phyloP scores from a whole-genome alignment of 2,329 filamentous ascomycete species.

The Gnomoniopsis smithogilvyi region DNA sequence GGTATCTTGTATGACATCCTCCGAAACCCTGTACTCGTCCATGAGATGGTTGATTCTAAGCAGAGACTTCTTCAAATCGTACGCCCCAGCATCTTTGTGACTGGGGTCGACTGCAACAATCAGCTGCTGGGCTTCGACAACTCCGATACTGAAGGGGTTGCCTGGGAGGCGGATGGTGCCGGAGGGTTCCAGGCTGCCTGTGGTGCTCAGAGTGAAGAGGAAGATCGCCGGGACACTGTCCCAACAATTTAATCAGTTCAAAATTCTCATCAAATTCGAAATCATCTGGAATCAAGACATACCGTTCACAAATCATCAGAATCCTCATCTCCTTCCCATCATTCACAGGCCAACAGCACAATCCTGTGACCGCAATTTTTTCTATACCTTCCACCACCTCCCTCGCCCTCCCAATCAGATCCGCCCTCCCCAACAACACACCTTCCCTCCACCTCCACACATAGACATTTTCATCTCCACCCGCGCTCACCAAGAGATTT shows the following conservation, averaged over 20 bases:
- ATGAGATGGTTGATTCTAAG: not conserved
- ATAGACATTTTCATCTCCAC: conserved; percentile 75
- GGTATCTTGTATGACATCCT: conserved; percentile 19
- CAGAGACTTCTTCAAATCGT: conserved; percentile 8
- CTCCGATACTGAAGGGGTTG: conserved; percentile 58
- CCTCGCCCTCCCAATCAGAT: conserved; percentile 44
- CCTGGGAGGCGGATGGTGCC: conserved; percentile 56
- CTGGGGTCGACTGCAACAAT: conserved; percentile 38
- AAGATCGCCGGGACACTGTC: conserved; percentile 61
- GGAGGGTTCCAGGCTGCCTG: conserved; percentile 46
- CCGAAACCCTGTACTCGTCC: conserved; percentile 19
- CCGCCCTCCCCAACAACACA: conserved; percentile 49
- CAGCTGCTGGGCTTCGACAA: conserved; percentile 27
- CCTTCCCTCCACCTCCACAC: conserved; percentile 77
- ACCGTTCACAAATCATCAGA: conserved; percentile 43
- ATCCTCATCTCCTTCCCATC: conserved; percentile 26
- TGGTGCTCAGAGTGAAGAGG: conserved; percentile 50
- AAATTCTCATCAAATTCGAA: not conserved
- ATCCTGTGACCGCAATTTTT: conserved; percentile 46
- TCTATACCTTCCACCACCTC: conserved; percentile 31
- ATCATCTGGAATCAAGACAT: conserved; percentile 26
- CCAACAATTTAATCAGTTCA: conserved; percentile 19
- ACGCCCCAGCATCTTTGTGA: conserved; percentile 18
- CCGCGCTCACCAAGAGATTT: conserved; percentile 73
- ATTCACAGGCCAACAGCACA: conserved; percentile 31